phyloP scores from a whole-genome alignment of 306 rosid species.

The Prunus salicina region DNA sequence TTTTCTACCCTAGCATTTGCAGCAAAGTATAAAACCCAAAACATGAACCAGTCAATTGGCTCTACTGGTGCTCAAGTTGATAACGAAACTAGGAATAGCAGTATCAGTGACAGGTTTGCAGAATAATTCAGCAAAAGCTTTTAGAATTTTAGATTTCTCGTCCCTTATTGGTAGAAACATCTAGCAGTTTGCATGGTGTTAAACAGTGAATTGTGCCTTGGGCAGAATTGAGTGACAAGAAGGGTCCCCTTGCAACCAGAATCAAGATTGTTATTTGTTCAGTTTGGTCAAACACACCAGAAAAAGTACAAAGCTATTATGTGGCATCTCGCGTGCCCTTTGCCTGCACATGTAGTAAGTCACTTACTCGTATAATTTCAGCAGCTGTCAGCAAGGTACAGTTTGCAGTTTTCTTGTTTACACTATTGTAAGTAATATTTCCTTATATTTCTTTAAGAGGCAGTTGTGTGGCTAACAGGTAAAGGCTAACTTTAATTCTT shows the following conservation, averaged over 20 bases:
- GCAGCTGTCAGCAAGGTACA: constrained; percentile 1
- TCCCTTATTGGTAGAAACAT: not conserved
- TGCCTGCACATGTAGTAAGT: not conserved
- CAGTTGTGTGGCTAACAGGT: not conserved
- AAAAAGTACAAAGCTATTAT: not conserved
- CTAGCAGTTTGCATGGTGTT: not conserved
- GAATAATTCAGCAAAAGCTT: constrained; percentile 25
- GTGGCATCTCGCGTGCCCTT: not conserved
- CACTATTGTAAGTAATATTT: not conserved
- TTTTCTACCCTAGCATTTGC: constrained; percentile 74
- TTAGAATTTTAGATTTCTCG: constrained; percentile 31
- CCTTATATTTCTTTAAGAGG: not conserved
- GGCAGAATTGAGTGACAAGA: not conserved
- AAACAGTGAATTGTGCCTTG: not conserved
- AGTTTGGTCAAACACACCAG: not conserved
- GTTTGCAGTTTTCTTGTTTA: not conserved
- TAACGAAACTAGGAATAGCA: not conserved
- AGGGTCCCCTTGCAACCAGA: not conserved
- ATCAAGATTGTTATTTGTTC: not conserved
- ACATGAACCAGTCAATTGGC: constrained; percentile 1
- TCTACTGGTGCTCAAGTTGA: not conserved
- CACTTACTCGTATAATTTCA: not conserved
- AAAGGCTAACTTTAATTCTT: not conserved
- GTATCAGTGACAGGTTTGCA: constrained; percentile 19
- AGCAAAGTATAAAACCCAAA: constrained; percentile 18